Evolutionary conservation across 2,329 filamentous ascomycete species (phyloP), one percentile per base, ranked within the genome.

Genomic region (Rachicladosporium sp.): DNA sequence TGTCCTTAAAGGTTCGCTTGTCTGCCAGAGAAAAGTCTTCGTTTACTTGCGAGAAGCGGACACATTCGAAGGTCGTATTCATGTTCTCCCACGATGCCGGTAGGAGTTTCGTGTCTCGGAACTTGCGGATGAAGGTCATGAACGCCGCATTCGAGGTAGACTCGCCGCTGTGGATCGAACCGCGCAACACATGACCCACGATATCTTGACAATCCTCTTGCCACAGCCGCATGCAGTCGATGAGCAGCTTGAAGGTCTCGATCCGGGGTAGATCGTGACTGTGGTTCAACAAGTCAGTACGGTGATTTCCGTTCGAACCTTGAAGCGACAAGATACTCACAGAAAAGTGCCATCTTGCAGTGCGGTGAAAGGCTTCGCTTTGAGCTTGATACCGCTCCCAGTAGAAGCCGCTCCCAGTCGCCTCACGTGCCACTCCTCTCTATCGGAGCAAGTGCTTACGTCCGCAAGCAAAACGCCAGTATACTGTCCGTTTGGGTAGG

Each of bases 191-290:
- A 19, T 41, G 33, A 19, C 37, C 42, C 9, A 43, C 41, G 36
- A 51, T 37, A 3, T 8, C 33, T 38, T 46, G 46, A 7, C 40
- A 41, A 31, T 51, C 49, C 21, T 45, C 44, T 10, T 45, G 40
- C 2, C 44, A 46, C 32, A 49, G 34, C 19, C 50, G 48, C 6
- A 50, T 35, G 2, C 40, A 38, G 33, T 53, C 50, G 34, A 53
- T 44, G 10, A 53, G 43, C n/a, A 51, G 38, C 23, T 50, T 43
- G 43, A 47, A 52, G 4, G 45, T 45, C 34, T 48, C 42, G 19
- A 47, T 36, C 35, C 48, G 40, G 2, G 43, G 29, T 11, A 43
- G 43, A 8, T 46, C 43, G 38, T 51, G 50, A 9, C 23, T 6
- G 23, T 27, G 23, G 46, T 47, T n/a, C n/a, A n/a, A n/a, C n/a